A percentile compares a stretch with the other conserved stretches of the same genome.
These are phyloP conservation scores for Macrocybe sp. DNA, from an alignment of 1,284 basidiomycete species.

Conservation along the genomic window DNA sequence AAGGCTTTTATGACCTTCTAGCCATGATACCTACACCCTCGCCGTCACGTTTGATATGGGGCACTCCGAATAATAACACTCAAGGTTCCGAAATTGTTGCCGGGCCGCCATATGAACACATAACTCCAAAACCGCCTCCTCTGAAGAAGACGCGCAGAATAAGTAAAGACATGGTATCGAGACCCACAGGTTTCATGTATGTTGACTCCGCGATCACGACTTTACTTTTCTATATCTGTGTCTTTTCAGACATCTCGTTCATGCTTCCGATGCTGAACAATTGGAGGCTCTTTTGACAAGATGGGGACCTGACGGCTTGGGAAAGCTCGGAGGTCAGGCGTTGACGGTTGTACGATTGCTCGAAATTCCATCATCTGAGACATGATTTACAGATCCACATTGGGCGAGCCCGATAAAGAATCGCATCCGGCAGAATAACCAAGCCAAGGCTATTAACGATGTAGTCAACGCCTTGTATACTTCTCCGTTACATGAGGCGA, in stretches of 20 bases:
- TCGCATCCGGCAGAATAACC: slow-evolving; percentile 68
- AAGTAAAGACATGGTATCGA: slow-evolving; percentile 84
- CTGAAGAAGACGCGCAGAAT: slow-evolving; percentile 59
- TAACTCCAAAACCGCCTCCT: slow-evolving; percentile 24
- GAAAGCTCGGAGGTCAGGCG: slow-evolving; percentile 81
- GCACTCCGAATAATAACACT: slow-evolving; percentile 26
- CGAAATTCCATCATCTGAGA: slow-evolving; percentile 15
- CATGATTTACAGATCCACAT: slow-evolving; percentile 59
- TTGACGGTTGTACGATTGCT: slow-evolving; percentile 13
- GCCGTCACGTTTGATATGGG: slow-evolving; percentile 60
- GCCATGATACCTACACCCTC: slow-evolving; percentile 72
- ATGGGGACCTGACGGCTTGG: slow-evolving; percentile 89
- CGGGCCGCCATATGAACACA: slow-evolving; percentile 61
- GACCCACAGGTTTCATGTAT: slow-evolving; percentile 81
- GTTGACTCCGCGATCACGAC: slow-evolving; percentile 28
- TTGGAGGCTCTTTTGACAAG: slow-evolving; percentile 83
- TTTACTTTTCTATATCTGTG: slow-evolving; percentile 18
- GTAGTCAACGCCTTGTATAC: slow-evolving; percentile 67
- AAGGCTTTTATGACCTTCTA: slow-evolving; percentile 84
- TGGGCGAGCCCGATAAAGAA: slow-evolving; percentile 93
- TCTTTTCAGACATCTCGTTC: slow-evolving; percentile 75
- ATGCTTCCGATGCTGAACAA: slow-evolving; percentile 92
- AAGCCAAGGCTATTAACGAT: slow-evolving; percentile 80
- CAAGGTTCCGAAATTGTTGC: slow-evolving; percentile 38
- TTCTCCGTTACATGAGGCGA: slow-evolving; percentile 38